Conservation (phyloP, 2,329 filamentous ascomycete species). For the Cladophialophora chaetospira region DNA sequence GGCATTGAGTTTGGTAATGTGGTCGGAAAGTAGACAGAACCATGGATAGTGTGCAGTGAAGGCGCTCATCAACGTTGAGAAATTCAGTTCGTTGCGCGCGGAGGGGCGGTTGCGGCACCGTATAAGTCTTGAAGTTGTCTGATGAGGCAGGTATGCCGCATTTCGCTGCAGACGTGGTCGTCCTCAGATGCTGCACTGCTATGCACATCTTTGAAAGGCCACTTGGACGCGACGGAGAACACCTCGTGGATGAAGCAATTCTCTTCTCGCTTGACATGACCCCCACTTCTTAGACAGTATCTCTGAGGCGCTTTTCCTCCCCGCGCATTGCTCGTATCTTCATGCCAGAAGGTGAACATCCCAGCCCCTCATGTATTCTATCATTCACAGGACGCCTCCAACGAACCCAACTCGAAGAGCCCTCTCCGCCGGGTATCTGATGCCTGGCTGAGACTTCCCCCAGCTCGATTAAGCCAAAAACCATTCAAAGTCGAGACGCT, state of each 20-base stretch:
- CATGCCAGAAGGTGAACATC: constrained; percentile 19
- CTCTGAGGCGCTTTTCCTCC: background rate
- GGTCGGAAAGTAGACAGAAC: no score
- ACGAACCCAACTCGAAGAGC: constrained; percentile 23
- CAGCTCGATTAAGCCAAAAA: constrained; percentile 24
- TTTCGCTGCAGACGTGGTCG: background rate
- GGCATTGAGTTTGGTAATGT: no score
- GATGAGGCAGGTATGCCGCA: background rate
- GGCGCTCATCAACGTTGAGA: no score
- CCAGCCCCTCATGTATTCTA: constrained; percentile 16
- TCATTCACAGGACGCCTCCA: constrained; percentile 20
- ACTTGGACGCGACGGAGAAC: no score
- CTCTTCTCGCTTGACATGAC: background rate
- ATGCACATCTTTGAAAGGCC: no score
- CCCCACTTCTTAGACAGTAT: background rate
- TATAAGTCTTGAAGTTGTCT: background rate
- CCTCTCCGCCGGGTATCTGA: constrained; percentile 9
- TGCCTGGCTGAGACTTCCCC: background rate
- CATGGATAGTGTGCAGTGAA: no score
- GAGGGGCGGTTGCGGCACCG: no score
- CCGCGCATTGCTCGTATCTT: constrained; percentile 26
- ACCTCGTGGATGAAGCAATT: no score
- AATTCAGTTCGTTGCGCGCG: no score
- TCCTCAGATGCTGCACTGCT: no score
- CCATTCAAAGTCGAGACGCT: constrained; percentile 17